Base-by-base conservation (phyloP, 257 asterid genomes). In the Fraxinus americana region DNA sequence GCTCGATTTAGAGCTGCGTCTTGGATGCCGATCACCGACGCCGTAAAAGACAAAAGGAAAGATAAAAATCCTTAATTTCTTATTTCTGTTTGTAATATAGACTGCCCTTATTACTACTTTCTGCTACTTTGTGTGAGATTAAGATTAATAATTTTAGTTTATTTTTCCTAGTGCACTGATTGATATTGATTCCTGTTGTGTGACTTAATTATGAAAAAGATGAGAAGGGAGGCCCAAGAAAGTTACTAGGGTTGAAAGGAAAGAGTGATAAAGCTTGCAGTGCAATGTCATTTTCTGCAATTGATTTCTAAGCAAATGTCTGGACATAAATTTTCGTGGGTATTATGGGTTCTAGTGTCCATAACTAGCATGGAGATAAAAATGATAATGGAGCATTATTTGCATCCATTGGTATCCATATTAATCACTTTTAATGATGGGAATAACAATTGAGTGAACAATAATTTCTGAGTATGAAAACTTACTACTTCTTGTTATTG, bases 1-100 rank as follows among this genome's bases (percentile, higher is more conserved):
- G 75, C 72, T 91, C 63, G 97, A 91, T 73, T 77, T 91, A 67
- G 97, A 91, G 84, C 92, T 91, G 43, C 90, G 97, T 14, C 83
- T 91, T 27, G 94, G 97, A 63, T 82, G 88, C 5, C 76, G 80
- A 70, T 75, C 70, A 23, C 21, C 82, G 35, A 48, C 66, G 48
- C 54, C 77, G 68, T 74, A 65, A 80, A 45, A 34, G 19, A 30
- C 70, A 72, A 35, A 69, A 54, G 21, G 43, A 25, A 29, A 16
- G 43, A 77, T 45, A 14, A 43, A 32, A 39, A 7, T 78, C 19
- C 21, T 59, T 54, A 27, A 59, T 59, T 76, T 77, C 77, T 48
- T 75, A 19, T 80, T 70, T 45, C 39, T 36, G n/a, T 11, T 79
- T 79, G 70, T 38, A 29, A n/a, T 54, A 75, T 19, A 50, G 50